Evolutionary conservation across 441 rosid genomes (phyloP).

Genomic region (Geranium incanum): DNA sequence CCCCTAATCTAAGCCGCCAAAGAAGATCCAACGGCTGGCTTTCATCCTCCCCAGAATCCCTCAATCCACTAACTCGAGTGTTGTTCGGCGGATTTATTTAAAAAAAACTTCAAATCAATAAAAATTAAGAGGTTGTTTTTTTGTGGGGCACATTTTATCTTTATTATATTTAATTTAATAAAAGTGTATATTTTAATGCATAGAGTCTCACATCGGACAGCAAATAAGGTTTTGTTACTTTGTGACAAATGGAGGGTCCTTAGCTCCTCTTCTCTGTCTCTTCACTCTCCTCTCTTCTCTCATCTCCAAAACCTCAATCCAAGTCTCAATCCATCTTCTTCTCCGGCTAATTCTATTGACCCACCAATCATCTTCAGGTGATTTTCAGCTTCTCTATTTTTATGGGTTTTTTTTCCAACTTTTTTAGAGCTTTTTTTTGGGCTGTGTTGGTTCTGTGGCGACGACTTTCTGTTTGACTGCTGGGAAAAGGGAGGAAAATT

Average conservation of each 20-base stretch:
- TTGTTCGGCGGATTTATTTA: not conserved
- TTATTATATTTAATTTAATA: not conserved
- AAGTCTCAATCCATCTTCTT: constrained; percentile 22
- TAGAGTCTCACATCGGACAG: constrained; percentile 45
- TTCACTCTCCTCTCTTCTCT: constrained; percentile 17
- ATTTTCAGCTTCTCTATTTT: not conserved
- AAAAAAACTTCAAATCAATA: not conserved
- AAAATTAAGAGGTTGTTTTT: not conserved
- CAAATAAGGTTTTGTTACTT: constrained; percentile 40
- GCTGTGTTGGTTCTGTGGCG: not conserved
- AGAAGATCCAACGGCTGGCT: not conserved
- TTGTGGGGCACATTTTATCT: not conserved
- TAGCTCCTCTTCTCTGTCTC: constrained; percentile 26
- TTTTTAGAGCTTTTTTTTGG: not conserved
- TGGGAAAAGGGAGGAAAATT: not conserved
- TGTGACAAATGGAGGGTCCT: constrained; percentile 64
- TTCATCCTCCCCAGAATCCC: not conserved
- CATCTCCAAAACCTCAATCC: constrained; percentile 13
- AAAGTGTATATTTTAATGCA: constrained; percentile 36
- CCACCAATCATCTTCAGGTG: constrained; percentile 24
- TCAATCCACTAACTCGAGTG: not conserved
- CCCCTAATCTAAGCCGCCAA: not conserved
- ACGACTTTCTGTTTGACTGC: not conserved
- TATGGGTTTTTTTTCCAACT: not conserved
- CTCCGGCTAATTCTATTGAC: constrained; percentile 15